Base-by-base conservation (phyloP, 352 stramenopile genomes). In the Phytopythium helicoides region DNA sequence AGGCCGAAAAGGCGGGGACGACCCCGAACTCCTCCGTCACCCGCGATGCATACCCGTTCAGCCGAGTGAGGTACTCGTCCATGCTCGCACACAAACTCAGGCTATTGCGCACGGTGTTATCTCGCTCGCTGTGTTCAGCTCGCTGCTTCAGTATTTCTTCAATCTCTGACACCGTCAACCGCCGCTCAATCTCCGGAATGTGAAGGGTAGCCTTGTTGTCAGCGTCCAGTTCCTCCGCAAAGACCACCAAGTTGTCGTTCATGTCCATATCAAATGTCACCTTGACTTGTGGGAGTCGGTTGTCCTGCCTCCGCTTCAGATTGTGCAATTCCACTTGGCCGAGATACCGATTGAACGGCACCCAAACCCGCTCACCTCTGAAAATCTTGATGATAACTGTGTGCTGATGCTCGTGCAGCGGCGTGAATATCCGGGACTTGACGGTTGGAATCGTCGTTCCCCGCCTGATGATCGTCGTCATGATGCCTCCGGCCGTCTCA, bases 251-350 rank as follows among this genome's bases (percentile, higher is more conserved):
- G n/a, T 37, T 44, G 0, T 54, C 34, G 6, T 22, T 11, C 6
- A 25, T n/a, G 25, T 54, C 48, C 48, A 54, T 46, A n/a, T 54
- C 48, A 8, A 54, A 46, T 25, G 48, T 54, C 48, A 54, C 48
- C 37, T 54, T 44, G 48, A 54, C 33, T 21, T 54, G 48, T 28
- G 48, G 48, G 5, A 54, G 35, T 3, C 48, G 35, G 25, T 37
- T 35, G 28, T 54, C 35, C 3, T 34, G 5, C 10, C 35, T 34
- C 10, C 48, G 48, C 4, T 14, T 28, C 7, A 54, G 35, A 12
- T 46, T 37, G 22, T 44, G 23, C 3, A 54, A 34, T n/a, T 54
- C 48, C 48, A 54, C 15, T 34, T 44, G 35, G 9, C 35, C 48
- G 23, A 54, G 48, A 18, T 16, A 46, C 16, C 37, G 48, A 15